phyloP scores from a whole-genome alignment of 768 basidiomycete genomes.

The Kwoniella heveanensis region DNA sequence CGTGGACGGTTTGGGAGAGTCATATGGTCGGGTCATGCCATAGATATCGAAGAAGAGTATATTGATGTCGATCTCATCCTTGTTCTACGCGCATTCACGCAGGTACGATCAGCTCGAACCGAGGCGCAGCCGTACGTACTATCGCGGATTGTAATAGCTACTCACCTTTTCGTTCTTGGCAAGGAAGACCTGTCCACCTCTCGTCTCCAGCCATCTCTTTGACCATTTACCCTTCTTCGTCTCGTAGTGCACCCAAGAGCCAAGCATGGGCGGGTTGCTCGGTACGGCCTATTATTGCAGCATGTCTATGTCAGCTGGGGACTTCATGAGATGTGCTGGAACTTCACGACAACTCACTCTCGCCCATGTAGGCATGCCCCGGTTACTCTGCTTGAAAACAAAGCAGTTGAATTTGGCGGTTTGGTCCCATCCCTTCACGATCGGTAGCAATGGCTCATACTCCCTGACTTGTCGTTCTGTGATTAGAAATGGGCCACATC shows the following conservation, averaged over 20 bases:
- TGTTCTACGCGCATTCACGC: conserved; percentile 62
- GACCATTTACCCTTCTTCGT: conserved; percentile 91
- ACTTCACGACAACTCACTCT: conserved; percentile 33
- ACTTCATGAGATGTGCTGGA: neutral
- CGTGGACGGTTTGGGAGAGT: conserved; percentile 78
- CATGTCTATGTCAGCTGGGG: neutral
- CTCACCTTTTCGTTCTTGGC: conserved; percentile 85
- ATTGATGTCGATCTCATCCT: conserved; percentile 64
- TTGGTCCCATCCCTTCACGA: conserved; percentile 85
- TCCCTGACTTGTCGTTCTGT: conserved; percentile 85
- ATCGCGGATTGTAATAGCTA: too few relatives aligned
- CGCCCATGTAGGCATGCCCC: conserved; percentile 62
- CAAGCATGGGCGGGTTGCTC: conserved; percentile 48
- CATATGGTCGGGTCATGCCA: conserved; percentile 69
- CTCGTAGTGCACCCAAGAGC: conserved; percentile 83
- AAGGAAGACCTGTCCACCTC: conserved; percentile 81
- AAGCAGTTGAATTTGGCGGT: conserved; percentile 78
- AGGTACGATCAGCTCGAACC: too few relatives aligned
- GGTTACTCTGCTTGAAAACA: conserved; percentile 71
- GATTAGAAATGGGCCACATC: neutral
- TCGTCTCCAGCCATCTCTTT: conserved; percentile 83
- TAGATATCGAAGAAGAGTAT: conserved; percentile 83
- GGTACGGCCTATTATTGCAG: conserved; percentile 59
- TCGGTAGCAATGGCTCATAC: conserved; percentile 78
- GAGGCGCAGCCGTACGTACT: too few relatives aligned